Percentiles rank a stretch among this genome's conserved stretches.
phyloP scores from a whole-genome alignment of 2,329 filamentous ascomycete genomes.

The Colletotrichum truncatum region DNA sequence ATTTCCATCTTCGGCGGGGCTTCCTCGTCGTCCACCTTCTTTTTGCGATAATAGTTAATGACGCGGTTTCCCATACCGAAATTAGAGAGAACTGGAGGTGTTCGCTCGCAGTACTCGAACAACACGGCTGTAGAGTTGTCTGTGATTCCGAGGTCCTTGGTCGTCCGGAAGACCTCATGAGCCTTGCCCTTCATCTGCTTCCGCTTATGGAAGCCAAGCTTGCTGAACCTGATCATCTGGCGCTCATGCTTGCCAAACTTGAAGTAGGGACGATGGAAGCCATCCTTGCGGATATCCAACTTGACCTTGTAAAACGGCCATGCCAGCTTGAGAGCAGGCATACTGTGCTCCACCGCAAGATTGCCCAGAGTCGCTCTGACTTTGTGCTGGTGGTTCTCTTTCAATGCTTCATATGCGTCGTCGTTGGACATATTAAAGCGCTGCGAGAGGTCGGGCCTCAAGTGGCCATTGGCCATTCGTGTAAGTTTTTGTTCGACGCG shows the following conservation, averaged over 20 bases:
- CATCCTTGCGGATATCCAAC: slow-evolving; percentile 76
- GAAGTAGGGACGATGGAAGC: slow-evolving; percentile 85
- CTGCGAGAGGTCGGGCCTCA: slow-evolving; percentile 77
- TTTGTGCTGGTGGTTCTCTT: slow-evolving; percentile 97
- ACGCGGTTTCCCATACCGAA: slow-evolving; percentile 97
- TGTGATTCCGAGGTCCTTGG: slow-evolving; percentile 83
- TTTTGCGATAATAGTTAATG: slow-evolving; percentile 96
- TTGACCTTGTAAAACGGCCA: slow-evolving; percentile 97
- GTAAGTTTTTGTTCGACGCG: slow-evolving; percentile 66
- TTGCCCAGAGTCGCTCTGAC: slow-evolving; percentile 92
- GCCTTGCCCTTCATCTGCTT: slow-evolving; percentile 85
- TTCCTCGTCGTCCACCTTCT: slow-evolving; percentile 76
- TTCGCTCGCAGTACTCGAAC: slow-evolving; percentile 95
- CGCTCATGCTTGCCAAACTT: slow-evolving; percentile 75
- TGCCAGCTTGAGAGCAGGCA: slow-evolving; percentile 89
- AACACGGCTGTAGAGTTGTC: slow-evolving; percentile 91
- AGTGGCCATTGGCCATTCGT: slow-evolving; percentile 73
- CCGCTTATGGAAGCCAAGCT: slow-evolving; percentile 78
- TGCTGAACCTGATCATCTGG: slow-evolving; percentile 75
- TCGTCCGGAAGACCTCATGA: slow-evolving; percentile 80
- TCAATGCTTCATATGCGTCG: slow-evolving; percentile 92
- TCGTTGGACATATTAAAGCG: slow-evolving; percentile 98
- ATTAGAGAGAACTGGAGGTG: slow-evolving; percentile 90
- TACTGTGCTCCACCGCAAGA: slow-evolving; percentile 91
- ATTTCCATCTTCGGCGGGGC: slow-evolving; percentile 82